These are phyloP conservation scores for Starmerella stellata DNA, from an alignment of 805 yeast species.

Conservation along the genomic window DNA sequence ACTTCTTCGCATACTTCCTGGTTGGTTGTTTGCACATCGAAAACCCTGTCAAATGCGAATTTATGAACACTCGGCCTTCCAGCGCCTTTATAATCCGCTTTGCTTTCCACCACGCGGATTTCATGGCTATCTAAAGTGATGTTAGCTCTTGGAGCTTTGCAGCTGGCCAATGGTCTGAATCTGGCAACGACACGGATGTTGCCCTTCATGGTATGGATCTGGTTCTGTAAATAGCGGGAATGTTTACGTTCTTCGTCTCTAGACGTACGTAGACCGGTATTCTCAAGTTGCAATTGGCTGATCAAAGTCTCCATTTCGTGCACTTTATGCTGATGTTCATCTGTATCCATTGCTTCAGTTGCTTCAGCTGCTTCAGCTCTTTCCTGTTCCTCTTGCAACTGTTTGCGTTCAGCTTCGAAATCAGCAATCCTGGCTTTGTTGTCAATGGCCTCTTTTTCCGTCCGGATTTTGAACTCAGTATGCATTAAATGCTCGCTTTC, in stretches of 20 bases:
- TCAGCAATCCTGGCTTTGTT: too few species aligned
- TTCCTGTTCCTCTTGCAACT: too few species aligned
- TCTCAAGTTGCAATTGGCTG: background rate
- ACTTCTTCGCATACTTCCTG: constrained; percentile 61
- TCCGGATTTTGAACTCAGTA: too few species aligned
- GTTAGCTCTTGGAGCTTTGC: constrained; percentile 10
- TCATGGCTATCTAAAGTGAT: constrained; percentile 1
- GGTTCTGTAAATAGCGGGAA: constrained; percentile 52
- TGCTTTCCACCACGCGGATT: constrained; percentile 1
- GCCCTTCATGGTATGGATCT: constrained; percentile 72
- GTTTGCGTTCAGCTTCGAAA: too few species aligned
- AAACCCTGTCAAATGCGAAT: constrained; percentile 56
- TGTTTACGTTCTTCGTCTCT: constrained; percentile 3
- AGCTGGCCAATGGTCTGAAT: constrained; percentile 36
- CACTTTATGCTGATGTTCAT: too few species aligned
- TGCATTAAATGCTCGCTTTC: too few species aligned
- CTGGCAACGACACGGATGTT: constrained; percentile 84
- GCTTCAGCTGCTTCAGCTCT: too few species aligned
- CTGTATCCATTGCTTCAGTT: too few species aligned
- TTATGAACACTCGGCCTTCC: constrained; percentile 23
- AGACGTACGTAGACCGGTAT: background rate
- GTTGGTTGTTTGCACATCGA: constrained; percentile 38
- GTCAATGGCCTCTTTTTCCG: too few species aligned
- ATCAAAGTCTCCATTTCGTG: too few species aligned
- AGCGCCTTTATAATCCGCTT: constrained; percentile 2